Evolutionary conservation across 768 basidiomycete species (phyloP).

Genomic region (Leccinum imitatum): DNA sequence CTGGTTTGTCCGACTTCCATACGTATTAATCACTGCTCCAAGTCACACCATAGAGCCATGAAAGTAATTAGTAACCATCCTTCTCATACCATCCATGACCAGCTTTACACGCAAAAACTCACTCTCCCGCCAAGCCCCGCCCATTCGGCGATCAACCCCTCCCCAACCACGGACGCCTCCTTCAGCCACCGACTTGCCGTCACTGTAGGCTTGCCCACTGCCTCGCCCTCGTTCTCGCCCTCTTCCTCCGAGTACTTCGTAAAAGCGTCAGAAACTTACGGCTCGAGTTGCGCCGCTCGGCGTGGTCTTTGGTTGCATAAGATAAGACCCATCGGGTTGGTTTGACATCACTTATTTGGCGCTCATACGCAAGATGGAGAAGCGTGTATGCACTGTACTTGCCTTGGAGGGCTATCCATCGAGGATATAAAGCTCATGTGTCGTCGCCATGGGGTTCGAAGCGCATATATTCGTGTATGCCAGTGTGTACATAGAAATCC

Average conservation of each 20-base stretch:
- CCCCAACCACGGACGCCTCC: constrained; percentile 14
- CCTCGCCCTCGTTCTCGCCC: neutral
- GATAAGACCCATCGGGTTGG: too few species aligned
- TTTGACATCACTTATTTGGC: too few species aligned
- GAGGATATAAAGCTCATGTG: constrained; percentile 48
- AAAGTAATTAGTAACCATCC: too few species aligned
- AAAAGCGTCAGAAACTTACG: constrained; percentile 24
- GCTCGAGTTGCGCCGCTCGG: constrained; percentile 23
- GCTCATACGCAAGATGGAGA: too few species aligned
- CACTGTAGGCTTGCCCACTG: constrained; percentile 9
- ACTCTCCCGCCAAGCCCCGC: constrained; percentile 24
- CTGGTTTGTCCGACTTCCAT: neutral
- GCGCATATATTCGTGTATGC: constrained; percentile 35
- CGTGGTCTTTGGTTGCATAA: neutral
- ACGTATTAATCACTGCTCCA: neutral
- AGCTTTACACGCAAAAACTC: constrained; percentile 31
- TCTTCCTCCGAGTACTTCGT: constrained; percentile 17
- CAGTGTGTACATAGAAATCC: constrained; percentile 15
- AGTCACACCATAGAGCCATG: neutral
- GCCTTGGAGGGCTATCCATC: constrained; percentile 54
- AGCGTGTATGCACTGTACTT: neutral
- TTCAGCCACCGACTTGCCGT: constrained; percentile 17
- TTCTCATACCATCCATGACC: neutral
- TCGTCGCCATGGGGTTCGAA: constrained; percentile 43
- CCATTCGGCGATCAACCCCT: constrained; percentile 38